Evolutionary conservation across 306 rosid genomes (phyloP), one percentile per base, ranked within the genome.

Genomic region (Cucurbita pepo): DNA sequence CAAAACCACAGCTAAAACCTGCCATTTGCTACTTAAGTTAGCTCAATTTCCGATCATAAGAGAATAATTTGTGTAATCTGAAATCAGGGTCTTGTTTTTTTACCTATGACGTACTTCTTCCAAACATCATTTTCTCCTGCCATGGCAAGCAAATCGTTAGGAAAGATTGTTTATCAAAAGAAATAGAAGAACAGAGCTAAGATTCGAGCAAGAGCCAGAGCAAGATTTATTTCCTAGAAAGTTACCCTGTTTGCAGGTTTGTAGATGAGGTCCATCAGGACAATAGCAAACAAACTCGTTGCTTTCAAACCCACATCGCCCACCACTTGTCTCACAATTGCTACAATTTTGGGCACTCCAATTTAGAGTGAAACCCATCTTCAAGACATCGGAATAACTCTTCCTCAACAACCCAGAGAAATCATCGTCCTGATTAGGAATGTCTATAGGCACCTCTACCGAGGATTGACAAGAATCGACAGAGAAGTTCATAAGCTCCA

Each of bases 321-420:
- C 88, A 6, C 88, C 91, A 69, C 92, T 88, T 18, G 3, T 72
- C 78, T 81, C 82, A 79, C 92, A 86, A 22, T 50, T 44, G 57
- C 81, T 73, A 63, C 92, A 92, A 64, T 82, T 76, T 64, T 79
- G 83, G 34, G 76, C 83, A 70, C 56, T 80, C 89, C 97, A 86
- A 72, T 79, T 85, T 81, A 88, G 82, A 75, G 77, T 18, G 75
- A 82, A 88, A 50, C 96, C 97, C 88, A 81, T 83, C 79, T 83
- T 80, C 82, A 90, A 62, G 62, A 89, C 54, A 3, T 88, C 87
- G 3, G 72, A 47, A 37, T 86, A 85, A 67, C 36, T 84, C 91
- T 70, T 88, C 34, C 59, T 1, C 81, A 77, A 60, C 62, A 82
- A 78, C 65, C 64, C 60, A 51, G 30, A 37, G 62, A 74, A 71